Evolutionary conservation across 257 asterid species (phyloP), one percentile per base, ranked within the genome.

Genomic region (Solanum habrochaites): DNA sequence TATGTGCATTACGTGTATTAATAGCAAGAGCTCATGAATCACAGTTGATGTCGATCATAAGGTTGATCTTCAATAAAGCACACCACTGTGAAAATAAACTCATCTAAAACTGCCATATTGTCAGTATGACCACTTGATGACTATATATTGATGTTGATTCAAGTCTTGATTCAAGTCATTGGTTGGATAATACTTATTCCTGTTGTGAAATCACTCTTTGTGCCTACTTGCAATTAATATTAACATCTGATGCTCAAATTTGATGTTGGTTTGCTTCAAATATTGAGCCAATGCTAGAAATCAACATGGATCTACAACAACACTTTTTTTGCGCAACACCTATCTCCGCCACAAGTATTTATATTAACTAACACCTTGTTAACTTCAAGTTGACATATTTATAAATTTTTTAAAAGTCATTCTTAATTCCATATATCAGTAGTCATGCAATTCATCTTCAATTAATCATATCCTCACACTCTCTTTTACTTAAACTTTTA

Each of bases 1-100:
- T 98, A 75, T 95, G 97, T 7, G 91, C 97, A 2, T 90, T 86
- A 29, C 85, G 75, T 3, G 92, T 82, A 42, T 92, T 97, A 20
- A 91, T 77, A 90, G 83, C 89, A 70, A 90, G 80, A 2, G 88
- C 60, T 62, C 85, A 29, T 89, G 94, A 39, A 85, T 95, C 21
- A 93, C 14, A 82, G 31, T 1, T 52, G 85, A 29, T 52, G 18
- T 12, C 12, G 56, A 39, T 39, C 10, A 39, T 42, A 9, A 42
- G 11, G 47, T 11, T 45, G 49, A 45, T 11, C 15, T 15, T 45
- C 5, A 45, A 45, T 45, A 4, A 45, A 11, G 20, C 20, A 47
- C 20, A 14, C 58, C 18, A 13, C 14, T 14, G 58, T 47, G 58
- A 0, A 14, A 47, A 47, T 47, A 39, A 39, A n/a, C 42, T 6